Conservation (phyloP, 1,284 basidiomycete species). For the Apiotrichum mycotoxinovorans region DNA sequence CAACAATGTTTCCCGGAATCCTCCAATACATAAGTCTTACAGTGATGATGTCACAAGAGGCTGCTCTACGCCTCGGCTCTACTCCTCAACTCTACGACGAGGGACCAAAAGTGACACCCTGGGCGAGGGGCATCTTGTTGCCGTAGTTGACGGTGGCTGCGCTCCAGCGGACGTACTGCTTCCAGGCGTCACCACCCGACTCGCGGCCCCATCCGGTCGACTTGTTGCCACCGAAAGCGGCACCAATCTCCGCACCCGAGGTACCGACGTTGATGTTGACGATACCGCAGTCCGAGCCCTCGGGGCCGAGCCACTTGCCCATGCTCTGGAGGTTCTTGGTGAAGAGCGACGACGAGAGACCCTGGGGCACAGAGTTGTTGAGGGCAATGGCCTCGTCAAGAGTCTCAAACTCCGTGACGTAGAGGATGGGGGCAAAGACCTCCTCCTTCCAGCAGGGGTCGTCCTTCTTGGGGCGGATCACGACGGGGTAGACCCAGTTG, state of each 20-base stretch:
- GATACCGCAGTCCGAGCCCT: conserved; percentile 82
- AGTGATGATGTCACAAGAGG: too few species aligned
- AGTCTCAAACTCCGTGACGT: conserved; percentile 82
- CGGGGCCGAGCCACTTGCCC: conserved; percentile 86
- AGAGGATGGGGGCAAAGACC: conserved; percentile 58
- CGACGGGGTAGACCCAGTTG: conserved; percentile 84
- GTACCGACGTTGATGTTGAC: conserved; percentile 88
- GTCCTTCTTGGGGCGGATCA: conserved; percentile 55
- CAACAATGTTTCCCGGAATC: too few species aligned
- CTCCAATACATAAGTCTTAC: too few species aligned
- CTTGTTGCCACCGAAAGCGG: conserved; percentile 92
- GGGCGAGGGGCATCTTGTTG: conserved; percentile 78
- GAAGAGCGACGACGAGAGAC: conserved; percentile 85
- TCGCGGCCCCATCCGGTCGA: conserved; percentile 81
- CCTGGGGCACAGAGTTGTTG: conserved; percentile 88
- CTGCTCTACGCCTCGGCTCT: too few species aligned
- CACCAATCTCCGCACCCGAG: conserved; percentile 88
- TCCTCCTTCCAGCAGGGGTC: conserved; percentile 46
- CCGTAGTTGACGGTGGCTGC: conserved; percentile 88
- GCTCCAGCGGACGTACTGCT: conserved; percentile 58
- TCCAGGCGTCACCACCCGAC: conserved; percentile 94
- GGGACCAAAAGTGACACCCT: conserved; percentile 75
- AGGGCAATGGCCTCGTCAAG: conserved; percentile 82
- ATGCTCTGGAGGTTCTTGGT: conserved; percentile 75
- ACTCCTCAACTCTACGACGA: background rate